Conservation (phyloP, 192 early-diverging fungal species). For the Mortierella alpina region DNA sequence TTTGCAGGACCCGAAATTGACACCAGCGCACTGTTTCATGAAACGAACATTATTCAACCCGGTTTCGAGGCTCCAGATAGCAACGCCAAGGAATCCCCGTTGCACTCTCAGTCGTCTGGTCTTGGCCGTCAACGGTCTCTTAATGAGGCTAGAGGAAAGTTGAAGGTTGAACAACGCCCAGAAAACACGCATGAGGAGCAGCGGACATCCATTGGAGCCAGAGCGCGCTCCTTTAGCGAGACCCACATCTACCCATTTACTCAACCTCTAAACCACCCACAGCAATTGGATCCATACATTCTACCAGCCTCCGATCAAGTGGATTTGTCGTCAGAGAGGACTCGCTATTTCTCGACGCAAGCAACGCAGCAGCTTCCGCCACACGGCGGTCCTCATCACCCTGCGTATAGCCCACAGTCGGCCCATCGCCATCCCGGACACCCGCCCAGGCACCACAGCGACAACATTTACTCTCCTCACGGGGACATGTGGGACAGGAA, state of each 20-base stretch:
- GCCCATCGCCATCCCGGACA: conserved; percentile 10
- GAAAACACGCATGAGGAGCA: not conserved
- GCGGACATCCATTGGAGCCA: not conserved
- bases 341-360: not conserved
- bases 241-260: conserved; percentile 33
- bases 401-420: no score
- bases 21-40: no score
- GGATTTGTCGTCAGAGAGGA: not conserved
- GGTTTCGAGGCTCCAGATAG: no score
- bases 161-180: not conserved
- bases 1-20: no score
- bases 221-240: conserved; percentile 48
- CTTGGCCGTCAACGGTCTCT: conserved; percentile 42
- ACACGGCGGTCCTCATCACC: not conserved
- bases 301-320: not conserved
- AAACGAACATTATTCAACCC: no score
- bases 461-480: conserved; percentile 11
- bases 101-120: not conserved
- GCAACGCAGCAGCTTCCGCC: conserved; percentile 1
- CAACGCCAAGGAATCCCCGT: no score
- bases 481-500: conserved; percentile 1
- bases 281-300: conserved; percentile 13
- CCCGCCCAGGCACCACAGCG: conserved; percentile 19
- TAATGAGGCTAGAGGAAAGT: conserved; percentile 8
- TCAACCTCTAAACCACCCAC: conserved; percentile 13